Base-by-base conservation (phyloP, 2,329 filamentous ascomycete genomes). In the Penicillium sp. region DNA sequence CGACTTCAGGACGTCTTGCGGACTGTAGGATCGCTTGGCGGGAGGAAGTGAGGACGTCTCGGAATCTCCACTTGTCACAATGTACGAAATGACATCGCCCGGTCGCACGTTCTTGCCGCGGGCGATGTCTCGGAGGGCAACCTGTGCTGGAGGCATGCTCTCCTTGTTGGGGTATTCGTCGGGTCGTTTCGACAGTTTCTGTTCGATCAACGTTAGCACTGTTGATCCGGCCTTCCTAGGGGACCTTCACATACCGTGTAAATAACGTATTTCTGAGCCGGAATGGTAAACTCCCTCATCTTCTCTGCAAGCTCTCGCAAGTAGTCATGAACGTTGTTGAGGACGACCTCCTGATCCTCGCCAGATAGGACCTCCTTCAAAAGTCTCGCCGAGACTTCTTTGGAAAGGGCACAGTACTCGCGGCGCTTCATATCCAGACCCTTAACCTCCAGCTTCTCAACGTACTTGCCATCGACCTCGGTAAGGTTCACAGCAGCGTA, bases 391-490 rank as follows among this genome's bases (percentile, higher is more conserved):
- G 91, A 97, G 16, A 94, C 89, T 62, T 98, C 93, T 69, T 98
- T 97, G 10, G 90, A 95, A 37, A 98, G 73, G 32, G 85, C 86
- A 66, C 93, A 98, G 74, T 95, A 98, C 72, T 98, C 93, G 76
- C 94, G 85, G 62, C 93, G 83, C 72, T 86, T 89, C 93, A 98
- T 98, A 64, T 98, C 93, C 39, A 98, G 79, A 74, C 93, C 93
- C 72, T 98, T 98, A 64, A 98, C 87, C 68, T 98, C 93, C 70
- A 98, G 86, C 72, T 95, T 91, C 67, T 97, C 91, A 36, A 91
- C 77, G 63, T 85, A 95, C 66, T 91, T 94, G 58, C 89, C 90
- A 60, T 94, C 86, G 18, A 87, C 78, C 61, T 96, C 87, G 6
- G 93, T 82, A 67, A 97, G 82, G 66, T 95, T 97, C 69, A 98